Evolutionary conservation across 139 green algal genomes (phyloP), one percentile per base, ranked within the genome.

Genomic region (Ettlia oleoabundans): DNA sequence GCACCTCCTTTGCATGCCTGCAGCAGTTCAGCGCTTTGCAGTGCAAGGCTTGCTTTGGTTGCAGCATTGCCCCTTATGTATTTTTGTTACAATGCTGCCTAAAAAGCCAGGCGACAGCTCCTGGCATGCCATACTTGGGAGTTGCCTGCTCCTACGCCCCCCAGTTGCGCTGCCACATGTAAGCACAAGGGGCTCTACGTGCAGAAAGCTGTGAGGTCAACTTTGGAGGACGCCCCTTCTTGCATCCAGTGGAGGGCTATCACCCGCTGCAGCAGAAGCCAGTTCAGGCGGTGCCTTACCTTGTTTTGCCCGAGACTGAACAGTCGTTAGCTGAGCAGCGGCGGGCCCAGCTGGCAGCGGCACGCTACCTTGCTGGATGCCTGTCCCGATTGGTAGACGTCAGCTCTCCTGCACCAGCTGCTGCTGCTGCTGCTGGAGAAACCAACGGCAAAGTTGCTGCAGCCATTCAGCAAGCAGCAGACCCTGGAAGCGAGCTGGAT

Each of bases 231-330:
- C 42, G 80, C 9, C 84, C 80, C 9, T 94, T 98, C 58, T 41
- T 41, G 38, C 93, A 95, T 84, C 94, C 96, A 0, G 79, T 94
- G 4, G 55, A 85, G 1, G 96, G 92, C 6, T 97, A 92, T 73
- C 53, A 55, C 38, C 89, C 96, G 13, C 65, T 98, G 63, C 89
- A 96, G 83, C 58, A 76, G 40, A 78, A 89, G 10, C 5, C 47
- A 33, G 40, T 40, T 21, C 28, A 61, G 63, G 63, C 47, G 35
- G 35, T 72, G 65, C 15, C 33, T 33, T 3, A 2, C 35, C 10
- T 5, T 13, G 65, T 18, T 2, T 10, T 30, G 65, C 69, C 2
- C 5, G 18, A 37, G 15, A 4, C 73, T 4, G 24, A 47, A 32
- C 4, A 4, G 47, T 13, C 38, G 13, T 15, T 21, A n/a, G 22